Evolutionary conservation across 2,329 filamentous ascomycete species (phyloP), one percentile per base, ranked within the genome.

Genomic region (Penicillium sp.): DNA sequence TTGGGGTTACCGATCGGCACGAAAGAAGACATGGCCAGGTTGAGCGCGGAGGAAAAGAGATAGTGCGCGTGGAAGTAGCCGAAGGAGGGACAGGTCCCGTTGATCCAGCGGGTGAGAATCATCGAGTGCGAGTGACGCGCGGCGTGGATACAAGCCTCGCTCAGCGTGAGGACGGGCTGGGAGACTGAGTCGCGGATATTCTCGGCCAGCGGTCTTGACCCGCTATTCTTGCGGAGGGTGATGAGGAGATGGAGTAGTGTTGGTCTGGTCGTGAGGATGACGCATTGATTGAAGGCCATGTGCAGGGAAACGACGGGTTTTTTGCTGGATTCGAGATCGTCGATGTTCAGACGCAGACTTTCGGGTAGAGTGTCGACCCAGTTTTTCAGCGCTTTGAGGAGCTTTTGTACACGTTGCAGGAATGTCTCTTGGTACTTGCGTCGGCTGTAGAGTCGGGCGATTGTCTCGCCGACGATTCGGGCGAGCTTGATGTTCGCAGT

Each of bases 11-110:
- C 73, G 42, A 73, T 70, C 0, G 72, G 70, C 2, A 74, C 68
- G 50, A 75, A 73, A 55, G 66, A 72, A 25, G 74, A 75, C 66
- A 77, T 74, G 48, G 72, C 74, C 6, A 77, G 65, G n/a, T 75
- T 72, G 0, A 75, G 61, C 1, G 75, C 73, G 0, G 74, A 72
- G 17, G 75, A 76, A 57, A 78, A 78, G 25, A 78, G 72, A 42
- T 76, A 76, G 60, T 76, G 75, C 0, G 75, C 73, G 59, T 78
- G 73, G 60, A 76, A 77, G 65, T 75, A 78, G 31, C 75, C 75
- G 59, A 75, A 77, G 8, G 73, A 71, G 0, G 75, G 73, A 25
- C 77, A 68, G 10, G 74, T 72, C 20, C 74, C 75, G 59, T 75
- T 75, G 49, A 76, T 74, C 73, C 73, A 77, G 37, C 73, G 68